Percentiles rank a stretch among this genome's conserved stretches.
Conservation (phyloP, 2,329 filamentous ascomycete genomes). For the Talaromyces piceae region DNA sequence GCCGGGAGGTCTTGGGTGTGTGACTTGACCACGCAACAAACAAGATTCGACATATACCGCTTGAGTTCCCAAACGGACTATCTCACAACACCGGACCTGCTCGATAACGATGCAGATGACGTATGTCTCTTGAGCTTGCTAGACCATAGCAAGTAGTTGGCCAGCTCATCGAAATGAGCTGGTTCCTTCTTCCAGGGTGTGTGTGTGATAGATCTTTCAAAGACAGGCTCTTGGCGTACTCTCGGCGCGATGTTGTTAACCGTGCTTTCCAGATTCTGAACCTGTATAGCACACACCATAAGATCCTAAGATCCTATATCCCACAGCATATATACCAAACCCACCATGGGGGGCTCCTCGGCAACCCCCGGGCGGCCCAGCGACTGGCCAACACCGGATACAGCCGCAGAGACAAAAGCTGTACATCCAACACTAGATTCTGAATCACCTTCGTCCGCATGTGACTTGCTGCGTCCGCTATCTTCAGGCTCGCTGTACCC, state of each 20-base stretch:
- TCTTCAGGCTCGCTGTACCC: slow-evolving; percentile 6
- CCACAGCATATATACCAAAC: neutral
- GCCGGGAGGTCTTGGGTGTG: neutral
- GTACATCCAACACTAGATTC: neutral
- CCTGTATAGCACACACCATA: neutral
- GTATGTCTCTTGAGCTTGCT: neutral
- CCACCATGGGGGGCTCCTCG: neutral
- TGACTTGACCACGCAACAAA: too few species aligned
- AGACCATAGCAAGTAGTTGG: neutral
- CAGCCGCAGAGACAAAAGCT: neutral
- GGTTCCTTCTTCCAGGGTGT: neutral
- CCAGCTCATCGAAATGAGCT: neutral
- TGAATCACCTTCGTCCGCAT: slow-evolving; percentile 1
- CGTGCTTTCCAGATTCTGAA: neutral
- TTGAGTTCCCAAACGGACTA: neutral
- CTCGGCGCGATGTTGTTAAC: too few species aligned
- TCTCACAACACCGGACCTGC: neutral
- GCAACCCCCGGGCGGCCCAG: neutral
- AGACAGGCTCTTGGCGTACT: neutral
- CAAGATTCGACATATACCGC: too few species aligned
- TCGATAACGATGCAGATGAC: neutral
- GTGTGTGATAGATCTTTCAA: neutral
- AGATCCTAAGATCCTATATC: neutral
- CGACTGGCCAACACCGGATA: neutral
- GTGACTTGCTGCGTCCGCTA: slow-evolving; percentile 9